Evolutionary conservation across 495 filamentous ascomycete genomes (phyloP).

Genomic region (Aspergillus nanangensis): DNA sequence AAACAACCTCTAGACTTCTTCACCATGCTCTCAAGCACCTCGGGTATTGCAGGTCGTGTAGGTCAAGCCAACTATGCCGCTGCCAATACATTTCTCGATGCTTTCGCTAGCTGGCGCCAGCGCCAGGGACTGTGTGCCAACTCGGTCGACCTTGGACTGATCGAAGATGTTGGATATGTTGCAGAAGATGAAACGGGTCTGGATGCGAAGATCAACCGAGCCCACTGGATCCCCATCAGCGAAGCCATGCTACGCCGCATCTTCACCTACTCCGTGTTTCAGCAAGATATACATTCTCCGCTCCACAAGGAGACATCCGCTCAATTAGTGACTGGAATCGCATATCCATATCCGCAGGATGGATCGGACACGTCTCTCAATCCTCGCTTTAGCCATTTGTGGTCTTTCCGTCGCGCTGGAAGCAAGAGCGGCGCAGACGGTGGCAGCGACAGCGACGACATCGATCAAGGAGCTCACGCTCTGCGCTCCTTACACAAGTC

Average conservation of each 20-base stretch:
- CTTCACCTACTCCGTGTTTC: not conserved
- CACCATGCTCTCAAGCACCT: constrained; percentile 8
- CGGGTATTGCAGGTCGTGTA: constrained; percentile 5
- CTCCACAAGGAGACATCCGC: no score
- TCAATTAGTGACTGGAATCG: no score
- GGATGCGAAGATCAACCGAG: not conserved
- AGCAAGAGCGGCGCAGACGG: no score
- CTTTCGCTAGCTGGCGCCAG: constrained; percentile 6
- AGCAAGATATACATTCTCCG: no score
- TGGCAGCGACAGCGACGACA: no score
- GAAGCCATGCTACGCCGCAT: constrained; percentile 2
- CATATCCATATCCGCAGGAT: no score
- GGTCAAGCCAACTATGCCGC: constrained; percentile 14
- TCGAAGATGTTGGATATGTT: constrained; percentile 7
- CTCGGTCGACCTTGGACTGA: constrained; percentile 5
- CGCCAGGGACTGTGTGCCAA: constrained; percentile 1
- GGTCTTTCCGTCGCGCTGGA: no score
- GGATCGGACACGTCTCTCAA: no score
- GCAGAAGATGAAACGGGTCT: not conserved
- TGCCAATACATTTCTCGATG: constrained; percentile 9
- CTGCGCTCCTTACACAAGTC: no score
- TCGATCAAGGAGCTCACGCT: no score
- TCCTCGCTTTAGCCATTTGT: no score
- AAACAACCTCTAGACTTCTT: constrained; percentile 9
- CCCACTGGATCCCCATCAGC: not conserved